Conservation (phyloP, 176 grass and related monocot genomes). For the Paspalum notatum region DNA sequence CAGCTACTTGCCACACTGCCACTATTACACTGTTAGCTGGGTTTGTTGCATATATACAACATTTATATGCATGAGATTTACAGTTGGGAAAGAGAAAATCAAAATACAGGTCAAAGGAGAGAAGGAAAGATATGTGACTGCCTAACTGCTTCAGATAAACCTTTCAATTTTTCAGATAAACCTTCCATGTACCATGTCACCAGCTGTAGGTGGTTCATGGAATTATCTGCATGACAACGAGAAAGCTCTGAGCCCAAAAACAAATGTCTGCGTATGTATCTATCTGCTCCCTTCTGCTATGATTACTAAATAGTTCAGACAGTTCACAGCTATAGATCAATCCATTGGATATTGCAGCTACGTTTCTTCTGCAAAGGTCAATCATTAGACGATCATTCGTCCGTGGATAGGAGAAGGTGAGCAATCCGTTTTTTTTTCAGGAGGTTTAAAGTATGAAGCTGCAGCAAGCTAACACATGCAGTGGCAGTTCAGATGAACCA, state of each 20-base stretch:
- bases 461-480: slow-evolving; percentile 42
- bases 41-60: background rate
- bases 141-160: slow-evolving; percentile 42
- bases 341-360: slow-evolving; percentile 29
- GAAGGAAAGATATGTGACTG: slow-evolving; percentile 43
- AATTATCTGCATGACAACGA: slow-evolving; percentile 30
- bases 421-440: slow-evolving; percentile 8
- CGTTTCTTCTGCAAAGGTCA: slow-evolving; percentile 28
- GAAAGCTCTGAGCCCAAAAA: slow-evolving; percentile 16
- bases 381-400: slow-evolving; percentile 53
- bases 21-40: slow-evolving; percentile 1
- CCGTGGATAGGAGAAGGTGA: slow-evolving; percentile 14
- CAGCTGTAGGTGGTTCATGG: slow-evolving; percentile 40
- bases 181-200: background rate
- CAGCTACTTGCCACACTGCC: slow-evolving; percentile 39
- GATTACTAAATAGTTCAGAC: slow-evolving; percentile 46
- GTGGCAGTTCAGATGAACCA: slow-evolving; percentile 37
- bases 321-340: slow-evolving; percentile 47
- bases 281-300: slow-evolving; percentile 38
- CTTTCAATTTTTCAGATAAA: slow-evolving; percentile 28
- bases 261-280: background rate
- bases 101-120: slow-evolving; percentile 37
- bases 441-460: slow-evolving; percentile 26
- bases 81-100: background rate
- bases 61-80: slow-evolving; percentile 40